Percentiles rank a stretch among this genome's conserved stretches.
These are phyloP conservation scores for Calamus simplicifolius DNA, from an alignment of 176 grass and related monocot species.

Conservation along the genomic window DNA sequence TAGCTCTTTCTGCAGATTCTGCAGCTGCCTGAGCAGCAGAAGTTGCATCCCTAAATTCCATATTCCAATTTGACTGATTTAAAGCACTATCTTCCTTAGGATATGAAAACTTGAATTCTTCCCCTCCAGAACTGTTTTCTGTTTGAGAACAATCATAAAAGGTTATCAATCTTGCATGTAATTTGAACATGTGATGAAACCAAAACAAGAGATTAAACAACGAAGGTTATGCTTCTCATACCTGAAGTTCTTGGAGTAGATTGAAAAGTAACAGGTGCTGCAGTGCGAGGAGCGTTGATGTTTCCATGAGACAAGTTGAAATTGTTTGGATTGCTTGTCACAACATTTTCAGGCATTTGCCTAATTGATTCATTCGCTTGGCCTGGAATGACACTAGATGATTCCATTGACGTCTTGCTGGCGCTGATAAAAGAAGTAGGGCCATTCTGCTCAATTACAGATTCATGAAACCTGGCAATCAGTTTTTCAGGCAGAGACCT, in stretches of 20 bases:
- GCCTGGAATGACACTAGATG: slow-evolving; percentile 16
- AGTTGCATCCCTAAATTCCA: slow-evolving; percentile 7
- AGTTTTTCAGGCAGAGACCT: too few species aligned
- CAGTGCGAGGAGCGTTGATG: slow-evolving; percentile 9
- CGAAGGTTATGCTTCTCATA: not conserved
- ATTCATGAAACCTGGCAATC: too few species aligned
- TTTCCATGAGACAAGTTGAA: not conserved
- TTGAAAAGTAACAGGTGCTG: slow-evolving; percentile 23
- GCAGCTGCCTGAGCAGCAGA: slow-evolving; percentile 7
- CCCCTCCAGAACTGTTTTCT: not conserved
- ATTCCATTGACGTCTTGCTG: slow-evolving; percentile 23
- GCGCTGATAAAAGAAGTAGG: slow-evolving; percentile 43
- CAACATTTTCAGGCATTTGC: slow-evolving; percentile 11
- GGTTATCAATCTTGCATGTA: not conserved
- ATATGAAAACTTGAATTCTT: not conserved
- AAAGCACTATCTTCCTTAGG: not conserved
- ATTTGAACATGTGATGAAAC: too few species aligned
- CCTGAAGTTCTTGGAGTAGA: slow-evolving; percentile 12
- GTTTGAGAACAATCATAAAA: not conserved
- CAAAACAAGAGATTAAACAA: too few species aligned
- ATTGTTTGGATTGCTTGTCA: not conserved
- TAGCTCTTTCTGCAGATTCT: slow-evolving; percentile 10
- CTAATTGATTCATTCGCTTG: slow-evolving; percentile 12
- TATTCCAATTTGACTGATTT: not conserved
- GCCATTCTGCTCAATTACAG: slow-evolving; percentile 37